Base-by-base conservation (phyloP, 2,329 filamentous ascomycete genomes). In the Bretziella fagacearum region DNA sequence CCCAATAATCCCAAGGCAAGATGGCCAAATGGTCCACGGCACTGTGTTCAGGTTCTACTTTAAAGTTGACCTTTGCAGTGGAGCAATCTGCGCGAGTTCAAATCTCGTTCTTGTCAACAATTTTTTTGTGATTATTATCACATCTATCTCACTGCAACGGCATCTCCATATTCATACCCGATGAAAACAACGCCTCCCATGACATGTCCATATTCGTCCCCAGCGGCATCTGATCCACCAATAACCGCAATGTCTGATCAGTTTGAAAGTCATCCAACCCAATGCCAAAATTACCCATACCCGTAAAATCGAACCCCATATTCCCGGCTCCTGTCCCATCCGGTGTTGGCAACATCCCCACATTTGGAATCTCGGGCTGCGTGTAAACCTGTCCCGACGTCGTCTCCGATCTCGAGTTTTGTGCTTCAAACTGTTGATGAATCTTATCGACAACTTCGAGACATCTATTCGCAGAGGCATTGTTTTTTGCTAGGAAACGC, bases 101-200 rank as follows among this genome's bases (percentile, higher is more conserved):
- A 47, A 50, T 50, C 48, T 56, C 58, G 60, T 59, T 59, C 54
- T 54, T 55, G 53, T 54, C 52, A 58, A 58, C 56, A 58, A 57
- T 57, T 25, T 13, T 37, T 46, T 46, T 43, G 15, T 25, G n/a
- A 8, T 11, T 42, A 42, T 18, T n/a, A n/a, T 36, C 15, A 18
- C 15, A 35, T 13, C 15, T 35, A 15, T 17, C 11, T n/a, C 5
- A 15, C n/a, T 36, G 15, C 33, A 36, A n/a, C 33, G 41, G 2
- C 4, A 44, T 44, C 6, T 26, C 41, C 41, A 44, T 44, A 11
- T 43, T 36, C 11, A 17, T 7, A 36, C 18, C 43, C 25, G 22
- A 22, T 4, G 30, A 25, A 15, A 46, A 37, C 22, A 46, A 17
- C 1, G 32, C 32, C 2, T 39, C 44, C 44, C 44, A 46, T 8